Conservation (phyloP, 768 basidiomycete species). For the Filobasidium floriforme region DNA sequence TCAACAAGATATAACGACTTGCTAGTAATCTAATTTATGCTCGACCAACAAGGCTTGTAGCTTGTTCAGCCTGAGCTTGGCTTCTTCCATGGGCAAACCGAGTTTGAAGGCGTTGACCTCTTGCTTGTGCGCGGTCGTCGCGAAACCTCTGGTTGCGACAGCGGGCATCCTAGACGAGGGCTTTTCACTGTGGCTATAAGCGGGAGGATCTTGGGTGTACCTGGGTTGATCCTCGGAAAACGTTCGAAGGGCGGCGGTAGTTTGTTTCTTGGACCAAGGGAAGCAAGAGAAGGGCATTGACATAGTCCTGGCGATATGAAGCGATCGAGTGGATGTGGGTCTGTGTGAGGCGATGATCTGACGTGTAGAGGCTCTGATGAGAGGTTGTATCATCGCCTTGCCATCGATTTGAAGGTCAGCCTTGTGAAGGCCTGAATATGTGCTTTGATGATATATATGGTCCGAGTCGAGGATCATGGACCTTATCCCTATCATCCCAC, state of each 20-base stretch:
- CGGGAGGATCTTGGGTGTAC: background rate
- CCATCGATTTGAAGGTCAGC: too few species aligned
- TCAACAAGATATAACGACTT: background rate
- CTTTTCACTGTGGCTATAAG: background rate
- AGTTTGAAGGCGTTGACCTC: background rate
- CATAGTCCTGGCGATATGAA: background rate
- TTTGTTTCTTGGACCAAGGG: background rate
- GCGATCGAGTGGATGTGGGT: background rate
- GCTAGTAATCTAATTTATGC: constrained; percentile 42
- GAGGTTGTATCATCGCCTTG: background rate
- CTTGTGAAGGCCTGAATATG: too few species aligned
- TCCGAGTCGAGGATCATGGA: too few species aligned
- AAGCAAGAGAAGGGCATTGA: background rate
- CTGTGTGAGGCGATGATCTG: background rate
- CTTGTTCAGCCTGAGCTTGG: constrained; percentile 25
- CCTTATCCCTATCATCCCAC: too few species aligned
- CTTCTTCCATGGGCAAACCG: constrained; percentile 1
- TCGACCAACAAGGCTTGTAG: constrained; percentile 30
- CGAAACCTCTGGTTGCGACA: background rate
- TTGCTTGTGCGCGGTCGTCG: background rate
- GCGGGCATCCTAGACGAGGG: background rate
- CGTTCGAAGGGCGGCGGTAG: background rate
- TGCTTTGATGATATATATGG: too few species aligned
- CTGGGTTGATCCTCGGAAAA: background rate
- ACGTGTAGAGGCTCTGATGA: background rate